A percentile compares a stretch with the other conserved stretches of the same genome.
phyloP scores from a whole-genome alignment of 352 stramenopile species.

The Thalassiosira livingstoniorum region DNA sequence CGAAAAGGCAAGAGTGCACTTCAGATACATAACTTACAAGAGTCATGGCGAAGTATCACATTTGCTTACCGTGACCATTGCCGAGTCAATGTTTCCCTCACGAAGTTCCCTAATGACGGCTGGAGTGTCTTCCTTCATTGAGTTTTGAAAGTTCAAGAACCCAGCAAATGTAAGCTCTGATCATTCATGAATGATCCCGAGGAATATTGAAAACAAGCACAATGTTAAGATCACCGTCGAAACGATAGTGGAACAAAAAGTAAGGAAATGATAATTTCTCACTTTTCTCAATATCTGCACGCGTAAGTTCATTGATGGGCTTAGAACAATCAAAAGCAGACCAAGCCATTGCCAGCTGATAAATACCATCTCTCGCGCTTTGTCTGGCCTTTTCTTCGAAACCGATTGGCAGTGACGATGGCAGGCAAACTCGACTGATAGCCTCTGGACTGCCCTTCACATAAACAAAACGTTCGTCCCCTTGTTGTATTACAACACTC shows the following conservation, averaged over 20 bases:
- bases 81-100: slow-evolving; percentile 84
- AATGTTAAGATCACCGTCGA: no score
- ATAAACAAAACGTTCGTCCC: slow-evolving; percentile 85
- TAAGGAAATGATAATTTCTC: no score
- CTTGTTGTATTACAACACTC: slow-evolving; percentile 89
- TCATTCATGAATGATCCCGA: no score
- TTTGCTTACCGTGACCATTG: slow-evolving; percentile 88
- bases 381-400: slow-evolving; percentile 84
- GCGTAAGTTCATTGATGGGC: slow-evolving; percentile 79
- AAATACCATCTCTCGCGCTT: slow-evolving; percentile 88
- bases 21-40: no score
- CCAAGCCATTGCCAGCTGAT: slow-evolving; percentile 89
- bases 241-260: no score
- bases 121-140: slow-evolving; percentile 89
- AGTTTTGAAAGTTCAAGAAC: slow-evolving; percentile 91
- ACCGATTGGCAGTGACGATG: slow-evolving; percentile 80
- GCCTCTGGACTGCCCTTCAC: slow-evolving; percentile 91
- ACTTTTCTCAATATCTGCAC: slow-evolving; percentile 88
- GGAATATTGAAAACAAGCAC: no score
- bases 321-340: slow-evolving; percentile 53
- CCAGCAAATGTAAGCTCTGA: slow-evolving; percentile 86
- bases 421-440: slow-evolving; percentile 85
- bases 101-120: slow-evolving; percentile 88
- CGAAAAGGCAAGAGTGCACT: not conserved
- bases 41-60: no score